These are phyloP conservation scores for Cladosporium sp. DNA, from an alignment of 2,329 filamentous ascomycete species.

Conservation along the genomic window DNA sequence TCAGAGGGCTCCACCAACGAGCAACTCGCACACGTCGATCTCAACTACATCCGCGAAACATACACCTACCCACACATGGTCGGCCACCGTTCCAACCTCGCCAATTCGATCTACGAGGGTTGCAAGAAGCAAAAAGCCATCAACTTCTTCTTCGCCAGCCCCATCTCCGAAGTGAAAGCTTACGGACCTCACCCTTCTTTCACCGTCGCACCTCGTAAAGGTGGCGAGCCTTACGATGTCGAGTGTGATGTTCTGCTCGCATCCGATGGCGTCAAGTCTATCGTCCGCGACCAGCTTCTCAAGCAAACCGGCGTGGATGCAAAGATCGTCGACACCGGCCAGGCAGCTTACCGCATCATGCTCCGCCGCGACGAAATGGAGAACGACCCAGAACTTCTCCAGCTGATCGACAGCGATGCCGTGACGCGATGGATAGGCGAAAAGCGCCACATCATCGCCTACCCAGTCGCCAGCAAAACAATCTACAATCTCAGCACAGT, in stretches of 20 bases:
- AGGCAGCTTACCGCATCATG: conserved; percentile 77
- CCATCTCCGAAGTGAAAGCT: conserved; percentile 52
- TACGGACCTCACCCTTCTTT: conserved; percentile 59
- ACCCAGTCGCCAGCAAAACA: conserved; percentile 63
- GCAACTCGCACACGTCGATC: conserved; percentile 66
- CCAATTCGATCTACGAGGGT: conserved; percentile 40
- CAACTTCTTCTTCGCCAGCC: conserved; percentile 62
- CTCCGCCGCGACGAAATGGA: conserved; percentile 63
- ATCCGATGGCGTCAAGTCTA: conserved; percentile 47
- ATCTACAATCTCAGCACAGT: conserved; percentile 64
- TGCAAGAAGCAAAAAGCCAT: conserved; percentile 60
- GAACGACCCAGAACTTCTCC: conserved; percentile 61
- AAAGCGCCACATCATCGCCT: conserved; percentile 71
- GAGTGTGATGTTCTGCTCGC: conserved; percentile 45
- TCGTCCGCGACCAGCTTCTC: conserved; percentile 49
- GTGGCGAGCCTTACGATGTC: conserved; percentile 47
- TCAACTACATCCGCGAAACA: conserved; percentile 60
- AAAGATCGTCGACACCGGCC: conserved; percentile 63
- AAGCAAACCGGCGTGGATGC: conserved; percentile 47
- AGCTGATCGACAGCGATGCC: conserved; percentile 61
- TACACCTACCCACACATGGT: conserved; percentile 77
- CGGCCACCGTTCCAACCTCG: conserved; percentile 62
- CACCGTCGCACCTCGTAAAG: conserved; percentile 52
- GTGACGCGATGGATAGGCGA: conserved; percentile 74
- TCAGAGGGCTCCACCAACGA: conserved; percentile 61